These are phyloP conservation scores for Kandelia obovata DNA, from an alignment of 345 rosid species.

Conservation along the genomic window DNA sequence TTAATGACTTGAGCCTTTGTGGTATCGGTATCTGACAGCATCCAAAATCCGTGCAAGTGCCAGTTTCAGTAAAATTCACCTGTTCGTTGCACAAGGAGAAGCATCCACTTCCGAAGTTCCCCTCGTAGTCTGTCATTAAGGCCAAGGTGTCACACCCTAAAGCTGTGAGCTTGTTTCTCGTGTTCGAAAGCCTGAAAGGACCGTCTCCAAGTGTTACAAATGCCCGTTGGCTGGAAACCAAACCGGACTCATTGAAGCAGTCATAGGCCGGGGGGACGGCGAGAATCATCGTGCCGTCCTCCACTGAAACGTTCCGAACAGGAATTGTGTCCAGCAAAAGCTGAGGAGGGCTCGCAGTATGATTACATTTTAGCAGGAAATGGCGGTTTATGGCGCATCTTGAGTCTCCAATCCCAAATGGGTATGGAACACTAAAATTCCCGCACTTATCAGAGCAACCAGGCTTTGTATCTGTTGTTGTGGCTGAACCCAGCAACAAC, in stretches of 20 bases:
- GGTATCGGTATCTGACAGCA: constrained; percentile 31
- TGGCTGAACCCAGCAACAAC: background rate
- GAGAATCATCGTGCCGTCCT: constrained; percentile 6
- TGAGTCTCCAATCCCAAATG: constrained; percentile 16
- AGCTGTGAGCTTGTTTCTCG: constrained; percentile 24
- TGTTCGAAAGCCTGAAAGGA: constrained; percentile 14
- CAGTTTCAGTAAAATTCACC: background rate
- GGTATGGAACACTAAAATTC: constrained; percentile 27
- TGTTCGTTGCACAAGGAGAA: background rate
- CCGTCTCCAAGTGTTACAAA: fast-evolving
- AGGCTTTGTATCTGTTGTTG: background rate
- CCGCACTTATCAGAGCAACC: constrained; percentile 24
- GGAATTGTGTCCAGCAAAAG: background rate
- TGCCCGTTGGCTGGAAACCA: fast-evolving
- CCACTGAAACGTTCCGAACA: background rate
- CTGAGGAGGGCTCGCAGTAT: background rate
- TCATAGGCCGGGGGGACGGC: background rate
- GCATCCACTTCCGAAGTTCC: constrained; percentile 11
- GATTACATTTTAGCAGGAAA: constrained; percentile 14
- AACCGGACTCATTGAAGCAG: constrained; percentile 11
- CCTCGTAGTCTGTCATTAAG: background rate
- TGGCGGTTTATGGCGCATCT: background rate
- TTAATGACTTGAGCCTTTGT: background rate
- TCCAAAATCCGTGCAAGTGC: constrained; percentile 26
- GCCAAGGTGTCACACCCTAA: constrained; percentile 23